Percentiles rank a stretch among this genome's conserved stretches.
phyloP scores from a whole-genome alignment of 768 basidiomycete species.

The Auricularia auricula-judae region DNA sequence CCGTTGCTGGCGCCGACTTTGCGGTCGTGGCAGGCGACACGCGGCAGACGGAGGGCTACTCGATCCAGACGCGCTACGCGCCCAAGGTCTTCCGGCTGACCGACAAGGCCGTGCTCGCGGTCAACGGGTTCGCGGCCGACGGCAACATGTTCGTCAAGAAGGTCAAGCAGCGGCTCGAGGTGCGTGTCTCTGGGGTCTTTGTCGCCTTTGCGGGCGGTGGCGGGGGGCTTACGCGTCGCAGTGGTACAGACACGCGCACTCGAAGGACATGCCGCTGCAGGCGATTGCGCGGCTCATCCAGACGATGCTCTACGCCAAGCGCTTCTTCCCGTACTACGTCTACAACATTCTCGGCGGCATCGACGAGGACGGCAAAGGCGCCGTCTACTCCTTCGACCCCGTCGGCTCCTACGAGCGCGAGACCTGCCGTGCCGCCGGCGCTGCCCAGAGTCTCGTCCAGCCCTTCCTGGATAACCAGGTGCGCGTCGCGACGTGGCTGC shows the following conservation, averaged over 20 bases:
- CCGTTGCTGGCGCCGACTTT: slow-evolving; percentile 89
- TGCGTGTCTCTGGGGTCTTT: slow-evolving; percentile 24
- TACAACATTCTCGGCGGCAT: slow-evolving; percentile 95
- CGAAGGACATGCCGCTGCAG: slow-evolving; percentile 93
- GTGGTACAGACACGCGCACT: slow-evolving; percentile 98
- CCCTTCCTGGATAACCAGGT: slow-evolving; percentile 99
- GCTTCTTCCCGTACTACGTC: slow-evolving; percentile 98
- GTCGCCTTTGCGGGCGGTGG: background rate
- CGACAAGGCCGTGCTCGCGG: slow-evolving; percentile 85
- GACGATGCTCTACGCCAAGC: slow-evolving; percentile 91
- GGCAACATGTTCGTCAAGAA: slow-evolving; percentile 97
- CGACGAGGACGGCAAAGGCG: slow-evolving; percentile 93
- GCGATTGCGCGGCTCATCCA: slow-evolving; percentile 97
- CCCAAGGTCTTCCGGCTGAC: slow-evolving; percentile 91
- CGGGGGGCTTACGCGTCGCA: slow-evolving; percentile 19
- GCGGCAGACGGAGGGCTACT: slow-evolving; percentile 92
- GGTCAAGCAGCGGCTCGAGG: slow-evolving; percentile 91
- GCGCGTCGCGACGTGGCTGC: slow-evolving; percentile 19
- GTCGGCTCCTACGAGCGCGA: slow-evolving; percentile 98
- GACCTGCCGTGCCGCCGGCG: slow-evolving; percentile 90
- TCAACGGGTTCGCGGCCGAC: slow-evolving; percentile 96
- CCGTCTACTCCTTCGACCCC: slow-evolving; percentile 99
- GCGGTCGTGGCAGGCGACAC: slow-evolving; percentile 95
- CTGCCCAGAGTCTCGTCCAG: slow-evolving; percentile 88
- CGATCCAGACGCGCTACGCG: slow-evolving; percentile 94